phyloP scores from a whole-genome alignment of 2,329 filamentous ascomycete species.

The Aspergillus hortae region DNA sequence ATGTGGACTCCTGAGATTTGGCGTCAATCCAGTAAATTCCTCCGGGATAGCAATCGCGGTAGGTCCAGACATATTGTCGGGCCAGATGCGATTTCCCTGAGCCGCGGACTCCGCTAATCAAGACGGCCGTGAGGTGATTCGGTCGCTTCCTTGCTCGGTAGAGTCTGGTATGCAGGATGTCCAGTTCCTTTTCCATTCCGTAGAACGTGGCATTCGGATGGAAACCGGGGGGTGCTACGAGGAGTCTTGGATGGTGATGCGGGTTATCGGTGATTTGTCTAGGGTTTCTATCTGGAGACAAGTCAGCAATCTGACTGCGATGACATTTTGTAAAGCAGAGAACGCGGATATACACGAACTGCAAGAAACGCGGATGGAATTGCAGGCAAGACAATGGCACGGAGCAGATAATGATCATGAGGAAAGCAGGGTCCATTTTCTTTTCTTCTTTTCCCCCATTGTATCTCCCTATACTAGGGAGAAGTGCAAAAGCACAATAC shows the following conservation, averaged over 20 bases:
- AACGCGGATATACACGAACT: conserved; percentile 2
- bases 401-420: no score
- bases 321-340: background rate
- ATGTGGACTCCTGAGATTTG: conserved; percentile 56
- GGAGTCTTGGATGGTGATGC: conserved; percentile 20
- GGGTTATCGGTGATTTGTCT: background rate
- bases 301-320: conserved; percentile 34
- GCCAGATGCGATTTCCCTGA: conserved; percentile 68
- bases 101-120: conserved; percentile 63
- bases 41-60: conserved; percentile 58
- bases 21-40: conserved; percentile 69
- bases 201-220: conserved; percentile 62
- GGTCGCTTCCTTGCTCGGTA: conserved; percentile 56
- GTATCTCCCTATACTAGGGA: no score
- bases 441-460: no score
- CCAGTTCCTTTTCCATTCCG: conserved; percentile 58
- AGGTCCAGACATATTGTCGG: conserved; percentile 62
- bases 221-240: conserved; percentile 54
- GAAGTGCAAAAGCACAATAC: background rate
- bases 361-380: no score
- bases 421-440: no score
- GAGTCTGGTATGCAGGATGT: conserved; percentile 57
- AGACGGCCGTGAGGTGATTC: conserved; percentile 59
- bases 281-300: conserved; percentile 29
- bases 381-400: no score